phyloP scores from a whole-genome alignment of 208 protist species.

The Trypanosoma platydactyli region DNA sequence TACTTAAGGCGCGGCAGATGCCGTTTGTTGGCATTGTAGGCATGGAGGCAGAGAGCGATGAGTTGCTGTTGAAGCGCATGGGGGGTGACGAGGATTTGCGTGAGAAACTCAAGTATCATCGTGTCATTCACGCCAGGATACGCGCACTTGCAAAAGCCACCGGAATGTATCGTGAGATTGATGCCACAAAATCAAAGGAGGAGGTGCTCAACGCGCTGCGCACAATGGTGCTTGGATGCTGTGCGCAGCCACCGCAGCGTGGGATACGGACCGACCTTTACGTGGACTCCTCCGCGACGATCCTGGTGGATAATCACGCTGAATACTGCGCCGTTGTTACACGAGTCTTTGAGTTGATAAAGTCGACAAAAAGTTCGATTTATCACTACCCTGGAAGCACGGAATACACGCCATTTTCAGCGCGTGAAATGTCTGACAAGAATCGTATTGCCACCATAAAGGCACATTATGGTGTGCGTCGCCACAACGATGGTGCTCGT shows the following conservation, averaged over 20 bases:
- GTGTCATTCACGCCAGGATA: constrained; percentile 77
- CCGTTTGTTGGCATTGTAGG: constrained; percentile 84
- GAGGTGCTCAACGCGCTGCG: constrained; percentile 71
- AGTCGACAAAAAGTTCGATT: constrained; percentile 27
- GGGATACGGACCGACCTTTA: constrained; percentile 65
- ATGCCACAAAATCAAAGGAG: constrained; percentile 64
- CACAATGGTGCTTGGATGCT: constrained; percentile 79
- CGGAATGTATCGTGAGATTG: constrained; percentile 80
- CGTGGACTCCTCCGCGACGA: constrained; percentile 49
- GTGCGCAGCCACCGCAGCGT: constrained; percentile 62
- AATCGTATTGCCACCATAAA: constrained; percentile 53
- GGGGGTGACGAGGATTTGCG: constrained; percentile 52
- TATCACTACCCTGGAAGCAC: constrained; percentile 56
- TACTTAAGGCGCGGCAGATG: constrained; percentile 70
- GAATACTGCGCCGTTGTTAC: constrained; percentile 71
- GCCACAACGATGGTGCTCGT: constrained; percentile 55
- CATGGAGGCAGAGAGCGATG: constrained; percentile 69
- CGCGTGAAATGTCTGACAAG: constrained; percentile 74
- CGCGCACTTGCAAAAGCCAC: constrained; percentile 62
- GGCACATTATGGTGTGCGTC: constrained; percentile 65
- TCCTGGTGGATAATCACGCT: constrained; percentile 69
- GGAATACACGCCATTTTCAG: constrained; percentile 64
- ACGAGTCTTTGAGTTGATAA: constrained; percentile 59
- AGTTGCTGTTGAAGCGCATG: constrained; percentile 70
- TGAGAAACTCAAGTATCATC: constrained; percentile 86